These are phyloP conservation scores for Fusarium marasasianum DNA, from an alignment of 2,329 filamentous ascomycete genomes.

Conservation along the genomic window DNA sequence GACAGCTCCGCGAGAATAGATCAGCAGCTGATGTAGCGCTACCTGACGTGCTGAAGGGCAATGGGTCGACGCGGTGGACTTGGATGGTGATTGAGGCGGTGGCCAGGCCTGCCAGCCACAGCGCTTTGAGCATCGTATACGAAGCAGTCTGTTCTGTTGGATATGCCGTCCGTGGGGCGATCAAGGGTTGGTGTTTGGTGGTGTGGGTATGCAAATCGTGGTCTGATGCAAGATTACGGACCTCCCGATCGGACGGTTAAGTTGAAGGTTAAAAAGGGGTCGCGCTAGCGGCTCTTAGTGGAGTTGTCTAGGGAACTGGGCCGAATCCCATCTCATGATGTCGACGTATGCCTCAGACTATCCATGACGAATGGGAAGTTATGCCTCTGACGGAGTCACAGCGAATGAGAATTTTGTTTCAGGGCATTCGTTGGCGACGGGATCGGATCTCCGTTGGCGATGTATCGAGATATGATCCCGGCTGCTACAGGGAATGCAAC, in stretches of 20 bases:
- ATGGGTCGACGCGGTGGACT: constrained; percentile 41
- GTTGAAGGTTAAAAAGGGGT: constrained; percentile 5
- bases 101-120: constrained; percentile 28
- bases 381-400: too few relatives aligned
- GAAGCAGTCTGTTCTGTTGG: not conserved
- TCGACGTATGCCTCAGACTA: not conserved
- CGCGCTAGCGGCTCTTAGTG: not conserved
- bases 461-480: constrained; percentile 1
- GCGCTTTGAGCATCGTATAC: not conserved
- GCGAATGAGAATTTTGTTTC: not conserved
- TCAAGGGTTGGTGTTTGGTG: not conserved
- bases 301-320: not conserved
- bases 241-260: constrained; percentile 21
- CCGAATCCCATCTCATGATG: constrained; percentile 3
- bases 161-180: not conserved
- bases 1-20: constrained; percentile 47
- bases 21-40: constrained; percentile 43
- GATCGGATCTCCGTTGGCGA: not conserved
- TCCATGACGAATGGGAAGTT: not conserved
- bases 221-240: constrained; percentile 15
- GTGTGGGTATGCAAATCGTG: not conserved
- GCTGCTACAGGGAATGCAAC: not conserved
- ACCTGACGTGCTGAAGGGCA: constrained; percentile 35
- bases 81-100: constrained; percentile 40
- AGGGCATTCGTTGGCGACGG: not conserved